Evolutionary conservation across 2,329 filamentous ascomycete genomes (phyloP).

Genomic region (Juglanconis juglandina): DNA sequence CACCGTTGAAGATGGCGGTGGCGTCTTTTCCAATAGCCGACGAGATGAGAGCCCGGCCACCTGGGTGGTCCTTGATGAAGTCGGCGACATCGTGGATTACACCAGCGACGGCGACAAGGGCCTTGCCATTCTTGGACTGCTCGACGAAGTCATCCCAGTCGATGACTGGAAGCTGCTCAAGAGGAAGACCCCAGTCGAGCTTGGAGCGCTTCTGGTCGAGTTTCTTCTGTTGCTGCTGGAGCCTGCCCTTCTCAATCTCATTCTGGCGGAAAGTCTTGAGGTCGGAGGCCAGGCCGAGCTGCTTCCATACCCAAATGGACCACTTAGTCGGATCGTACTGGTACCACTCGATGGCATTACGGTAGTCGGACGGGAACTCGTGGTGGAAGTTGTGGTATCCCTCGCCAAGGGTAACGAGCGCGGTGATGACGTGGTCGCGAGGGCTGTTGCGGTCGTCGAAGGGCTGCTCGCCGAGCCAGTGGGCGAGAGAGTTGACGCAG

Average conservation of each 20-base stretch:
- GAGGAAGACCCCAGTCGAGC: constrained; percentile 82
- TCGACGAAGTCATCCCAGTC: constrained; percentile 83
- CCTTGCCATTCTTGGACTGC: constrained; percentile 73
- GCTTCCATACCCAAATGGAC: constrained; percentile 81
- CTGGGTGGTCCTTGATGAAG: constrained; percentile 88
- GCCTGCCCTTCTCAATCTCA: constrained; percentile 87
- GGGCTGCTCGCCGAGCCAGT: constrained; percentile 89
- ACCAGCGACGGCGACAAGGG: constrained; percentile 73
- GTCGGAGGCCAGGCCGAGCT: constrained; percentile 77
- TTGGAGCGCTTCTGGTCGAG: constrained; percentile 79
- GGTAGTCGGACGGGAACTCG: constrained; percentile 90
- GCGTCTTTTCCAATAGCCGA: constrained; percentile 83
- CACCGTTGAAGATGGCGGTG: constrained; percentile 87
- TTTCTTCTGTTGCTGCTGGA: constrained; percentile 90
- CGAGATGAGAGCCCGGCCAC: constrained; percentile 81
- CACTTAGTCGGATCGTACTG: constrained; percentile 93
- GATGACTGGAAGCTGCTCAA: constrained; percentile 81
- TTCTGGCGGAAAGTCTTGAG: constrained; percentile 89
- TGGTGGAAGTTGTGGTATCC: constrained; percentile 96
- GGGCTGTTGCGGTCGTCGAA: constrained; percentile 92
- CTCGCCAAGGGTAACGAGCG: constrained; percentile 76
- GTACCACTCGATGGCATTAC: constrained; percentile 86
- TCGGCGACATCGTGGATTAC: constrained; percentile 81
- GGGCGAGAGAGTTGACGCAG: constrained; percentile 86
- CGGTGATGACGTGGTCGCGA: constrained; percentile 82